These are phyloP conservation scores for Pichia cactophila DNA, from an alignment of 1,139 yeast species.

Conservation along the genomic window DNA sequence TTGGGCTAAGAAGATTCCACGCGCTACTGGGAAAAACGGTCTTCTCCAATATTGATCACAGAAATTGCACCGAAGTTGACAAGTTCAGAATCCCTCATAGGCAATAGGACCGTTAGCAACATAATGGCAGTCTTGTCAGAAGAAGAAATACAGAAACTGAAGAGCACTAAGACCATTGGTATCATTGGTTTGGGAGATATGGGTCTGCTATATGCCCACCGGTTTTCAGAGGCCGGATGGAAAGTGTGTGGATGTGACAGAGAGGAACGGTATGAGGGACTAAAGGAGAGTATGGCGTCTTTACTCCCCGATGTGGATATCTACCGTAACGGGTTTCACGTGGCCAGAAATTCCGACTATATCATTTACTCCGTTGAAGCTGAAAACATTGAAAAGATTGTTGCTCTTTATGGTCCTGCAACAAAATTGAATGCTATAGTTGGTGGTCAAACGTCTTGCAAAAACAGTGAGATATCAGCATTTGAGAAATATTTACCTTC, in stretches of 20 bases:
- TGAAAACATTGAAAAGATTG: constrained; percentile 67
- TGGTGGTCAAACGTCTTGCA: constrained; percentile 98
- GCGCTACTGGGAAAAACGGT: too few species aligned
- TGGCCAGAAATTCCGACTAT: constrained; percentile 73
- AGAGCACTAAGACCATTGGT: constrained; percentile 53
- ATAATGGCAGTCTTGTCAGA: constrained; percentile 14
- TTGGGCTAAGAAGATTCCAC: too few species aligned
- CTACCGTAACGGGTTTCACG: constrained; percentile 69
- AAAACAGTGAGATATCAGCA: constrained; percentile 81
- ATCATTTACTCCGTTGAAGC: constrained; percentile 89
- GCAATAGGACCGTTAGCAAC: too few species aligned
- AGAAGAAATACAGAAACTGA: constrained; percentile 13
- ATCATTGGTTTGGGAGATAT: constrained; percentile 95
- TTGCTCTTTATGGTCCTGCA: constrained; percentile 71
- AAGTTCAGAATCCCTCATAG: too few species aligned
- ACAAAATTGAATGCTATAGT: constrained; percentile 83
- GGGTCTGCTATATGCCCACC: constrained; percentile 81
- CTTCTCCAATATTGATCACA: too few species aligned
- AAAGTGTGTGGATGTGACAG: constrained; percentile 84
- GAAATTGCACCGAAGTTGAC: too few species aligned
- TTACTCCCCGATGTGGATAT: constrained; percentile 32
- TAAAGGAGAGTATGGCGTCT: constrained; percentile 37
- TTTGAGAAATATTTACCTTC: constrained; percentile 67
- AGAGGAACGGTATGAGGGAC: constrained; percentile 52
- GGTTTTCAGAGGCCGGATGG: constrained; percentile 83